Base-by-base conservation (phyloP, 768 basidiomycete genomes). In the Cyclocybe aegerita region DNA sequence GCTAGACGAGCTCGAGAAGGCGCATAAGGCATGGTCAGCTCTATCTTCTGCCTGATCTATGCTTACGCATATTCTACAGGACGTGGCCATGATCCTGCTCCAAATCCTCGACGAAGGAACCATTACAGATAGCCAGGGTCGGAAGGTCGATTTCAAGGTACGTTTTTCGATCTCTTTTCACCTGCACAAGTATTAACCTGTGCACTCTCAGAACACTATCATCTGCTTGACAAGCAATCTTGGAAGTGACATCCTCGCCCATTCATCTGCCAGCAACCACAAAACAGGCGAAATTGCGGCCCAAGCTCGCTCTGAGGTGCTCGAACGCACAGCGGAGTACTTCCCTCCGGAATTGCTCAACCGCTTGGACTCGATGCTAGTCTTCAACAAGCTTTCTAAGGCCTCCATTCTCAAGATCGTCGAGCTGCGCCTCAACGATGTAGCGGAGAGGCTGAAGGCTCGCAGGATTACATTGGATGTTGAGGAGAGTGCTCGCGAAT, bases 331-430 rank as follows among this genome's bases (percentile, higher is more conserved):
- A 0, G 75, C 82, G 0, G 84, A 85, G 54, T 85, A 86, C 69
- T 95, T 95, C 78, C 86, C 92, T 8, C 93, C 93, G 0, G 93
- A 97, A 66, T 77, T 96, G 2, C 78, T 95, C 48, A 95, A 95
- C 63, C 85, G 93, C 7, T 79, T 96, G 33, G 93, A 96, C 61
- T 82, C 88, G 1, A 88, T 90, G 69, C 73, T 89, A 11, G 86
- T 96, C 7, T 96, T 97, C 75, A 95, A 95, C 75, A 94, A 93
- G 62, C 82, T 97, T 12, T 85, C 88, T 2, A 78, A 76, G 17
- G 64, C 70, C 16, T 85, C 88, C 3, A 88, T 95, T 46, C 69
- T 90, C n/a, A 72, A 86, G 42, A 86, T 97, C 16, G 91, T 95
- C 14, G 73, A 74, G 3, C 74, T 96, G 7, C 83, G 93, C 7